Evolutionary conservation across 441 rosid genomes (phyloP).

Genomic region (Daphne laureola): DNA sequence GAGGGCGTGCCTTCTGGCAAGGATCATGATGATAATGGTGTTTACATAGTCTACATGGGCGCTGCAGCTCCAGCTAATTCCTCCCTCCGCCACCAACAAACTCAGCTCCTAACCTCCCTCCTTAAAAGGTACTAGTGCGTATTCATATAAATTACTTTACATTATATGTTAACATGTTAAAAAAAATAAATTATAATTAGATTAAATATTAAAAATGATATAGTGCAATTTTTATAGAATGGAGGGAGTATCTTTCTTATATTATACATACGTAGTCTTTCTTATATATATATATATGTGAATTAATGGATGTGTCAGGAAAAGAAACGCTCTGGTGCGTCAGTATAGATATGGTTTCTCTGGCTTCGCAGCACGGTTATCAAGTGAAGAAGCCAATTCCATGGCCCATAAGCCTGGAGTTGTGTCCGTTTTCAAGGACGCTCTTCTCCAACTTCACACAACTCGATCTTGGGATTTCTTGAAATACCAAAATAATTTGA

Average conservation of each 20-base stretch:
- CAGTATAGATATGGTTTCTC: conserved; percentile 60
- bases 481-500: conserved; percentile 52
- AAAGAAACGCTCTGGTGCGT: conserved; percentile 33
- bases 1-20: too few relatives aligned
- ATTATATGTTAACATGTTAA: too few relatives aligned
- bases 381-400: conserved; percentile 53
- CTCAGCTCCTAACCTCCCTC: conserved; percentile 46
- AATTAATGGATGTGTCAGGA: conserved; percentile 22
- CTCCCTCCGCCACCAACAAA: conserved; percentile 21
- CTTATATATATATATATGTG: too few relatives aligned
- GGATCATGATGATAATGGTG: conserved; percentile 19
- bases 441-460: conserved; percentile 58
- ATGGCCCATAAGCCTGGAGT: conserved; percentile 57
- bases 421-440: conserved; percentile 71
- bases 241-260: too few relatives aligned
- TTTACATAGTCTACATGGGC: conserved; percentile 79
- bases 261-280: too few relatives aligned
- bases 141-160: too few relatives aligned
- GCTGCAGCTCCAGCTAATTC: conserved; percentile 36
- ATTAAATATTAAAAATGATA: too few relatives aligned
- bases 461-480: conserved; percentile 94
- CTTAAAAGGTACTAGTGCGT: conserved; percentile 31
- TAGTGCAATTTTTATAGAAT: too few relatives aligned
- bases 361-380: conserved; percentile 69
- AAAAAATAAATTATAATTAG: too few relatives aligned